Base-by-base conservation (phyloP, 2,329 filamentous ascomycete genomes). In the Celoporthe dispersa region DNA sequence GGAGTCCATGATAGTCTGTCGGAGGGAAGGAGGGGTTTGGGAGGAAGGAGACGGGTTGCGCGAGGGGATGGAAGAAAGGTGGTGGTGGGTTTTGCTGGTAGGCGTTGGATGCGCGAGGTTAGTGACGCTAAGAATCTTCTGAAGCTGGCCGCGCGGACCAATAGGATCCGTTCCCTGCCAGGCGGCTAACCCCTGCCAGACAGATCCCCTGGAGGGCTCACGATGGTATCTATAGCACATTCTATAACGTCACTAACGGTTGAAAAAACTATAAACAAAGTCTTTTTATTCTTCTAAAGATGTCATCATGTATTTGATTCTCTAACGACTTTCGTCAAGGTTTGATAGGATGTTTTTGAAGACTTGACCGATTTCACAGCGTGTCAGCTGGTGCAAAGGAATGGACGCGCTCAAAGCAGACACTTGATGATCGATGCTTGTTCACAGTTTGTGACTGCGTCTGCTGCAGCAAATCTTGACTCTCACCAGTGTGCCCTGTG, bases 61-160 rank as follows among this genome's bases (percentile, higher is more conserved):
- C 19, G 16, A 35, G 19, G 28, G 19, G 35, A 28, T 9, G 39
- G 55, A 25, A 22, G 3, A 11, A 12, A 39, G 66, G 59, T 25
- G n/a, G n/a, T 61, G 37, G 39, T 41, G 3, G n/a, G 59, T 35
- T 63, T 63, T 22, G 57, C n/a, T n/a, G 31, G 35, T 8, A 28
- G n/a, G 37, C 37, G 3, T 63, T 63, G 37, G 39, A 12, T 60
- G 41, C 53, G 35, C 25, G 11, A 51, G 28, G 19, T 48, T n/a
- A 53, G 25, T 61, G 66, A 67, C 57, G 55, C 66, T 67, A 37
- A 67, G 66, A 67, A 62, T 61, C 64, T 66, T 66, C 62, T 57
- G 37, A 55, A 62, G 37, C 39, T 61, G 66, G 22, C 16, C 14
- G 66, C 59, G 33, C 57, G 48, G 44, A n/a, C 57, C 41, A 62